These are phyloP conservation scores for Alternaria solani DNA, from an alignment of 2,329 filamentous ascomycete genomes.

Conservation along the genomic window DNA sequence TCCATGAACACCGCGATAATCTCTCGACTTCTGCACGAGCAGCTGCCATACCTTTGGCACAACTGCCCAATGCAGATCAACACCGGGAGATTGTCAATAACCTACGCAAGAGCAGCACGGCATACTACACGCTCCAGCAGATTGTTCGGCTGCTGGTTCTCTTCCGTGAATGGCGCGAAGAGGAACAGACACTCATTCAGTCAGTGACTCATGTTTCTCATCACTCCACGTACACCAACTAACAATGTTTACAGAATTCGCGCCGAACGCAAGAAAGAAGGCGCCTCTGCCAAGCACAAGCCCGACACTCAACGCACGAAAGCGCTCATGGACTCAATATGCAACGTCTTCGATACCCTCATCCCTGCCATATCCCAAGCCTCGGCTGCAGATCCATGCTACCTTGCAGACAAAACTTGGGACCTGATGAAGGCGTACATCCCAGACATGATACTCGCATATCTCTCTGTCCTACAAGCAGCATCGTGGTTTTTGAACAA, in stretches of 20 bases:
- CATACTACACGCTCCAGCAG: constrained; percentile 55
- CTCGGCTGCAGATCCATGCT: constrained; percentile 8
- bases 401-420: constrained; percentile 29
- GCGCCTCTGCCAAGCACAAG: constrained; percentile 18
- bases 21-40: constrained; percentile 28
- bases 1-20: constrained; percentile 30
- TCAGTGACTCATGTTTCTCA: constrained; percentile 17
- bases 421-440: constrained; percentile 79
- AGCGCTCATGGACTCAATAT: constrained; percentile 51
- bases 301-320: constrained; percentile 45
- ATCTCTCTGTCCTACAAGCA: constrained; percentile 81
- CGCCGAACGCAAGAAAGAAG: constrained; percentile 22
- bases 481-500: constrained; percentile 77
- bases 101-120: constrained; percentile 34
- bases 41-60: constrained; percentile 28
- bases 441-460: constrained; percentile 84
- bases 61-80: constrained; percentile 30
- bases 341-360: constrained; percentile 47
- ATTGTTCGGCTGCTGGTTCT: constrained; percentile 54
- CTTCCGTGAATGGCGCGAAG: constrained; percentile 54
- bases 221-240: constrained; percentile 1
- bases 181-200: constrained; percentile 52
- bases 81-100: constrained; percentile 33
- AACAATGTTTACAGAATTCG: constrained; percentile 19
- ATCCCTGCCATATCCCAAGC: constrained; percentile 37